Evolutionary conservation across 2,329 filamentous ascomycete genomes (phyloP).

Genomic region (Aureobasidium lini): DNA sequence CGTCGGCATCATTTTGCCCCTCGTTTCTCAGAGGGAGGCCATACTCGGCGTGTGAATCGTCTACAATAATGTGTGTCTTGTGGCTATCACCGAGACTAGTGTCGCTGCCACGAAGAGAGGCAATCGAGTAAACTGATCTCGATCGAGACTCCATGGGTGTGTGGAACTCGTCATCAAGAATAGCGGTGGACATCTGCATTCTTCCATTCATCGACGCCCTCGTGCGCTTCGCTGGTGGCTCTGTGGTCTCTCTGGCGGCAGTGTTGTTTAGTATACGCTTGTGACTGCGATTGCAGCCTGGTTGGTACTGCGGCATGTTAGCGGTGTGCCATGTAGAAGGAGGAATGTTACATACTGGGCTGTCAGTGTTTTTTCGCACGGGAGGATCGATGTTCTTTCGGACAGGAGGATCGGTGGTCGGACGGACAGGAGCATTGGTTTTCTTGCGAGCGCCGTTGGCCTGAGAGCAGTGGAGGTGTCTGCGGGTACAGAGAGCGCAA

Average conservation of each 20-base stretch:
- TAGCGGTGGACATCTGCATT: background rate
- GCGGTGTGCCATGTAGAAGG: background rate
- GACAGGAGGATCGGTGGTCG: background rate
- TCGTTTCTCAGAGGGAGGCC: too few species aligned
- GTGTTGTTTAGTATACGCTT: background rate
- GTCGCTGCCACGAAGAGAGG: background rate
- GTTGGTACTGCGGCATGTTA: background rate
- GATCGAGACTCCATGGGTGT: background rate
- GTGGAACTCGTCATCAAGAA: background rate
- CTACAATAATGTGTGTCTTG: background rate
- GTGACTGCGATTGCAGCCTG: background rate
- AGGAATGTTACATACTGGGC: too few species aligned
- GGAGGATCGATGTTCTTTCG: background rate
- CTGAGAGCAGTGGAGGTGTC: background rate
- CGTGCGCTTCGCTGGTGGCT: background rate
- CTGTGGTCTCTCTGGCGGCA: background rate
- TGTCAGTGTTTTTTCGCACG: background rate
- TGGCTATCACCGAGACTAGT: background rate
- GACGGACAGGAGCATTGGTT: background rate
- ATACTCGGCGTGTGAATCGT: too few species aligned
- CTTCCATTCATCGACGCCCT: background rate
- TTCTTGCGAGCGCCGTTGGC: background rate
- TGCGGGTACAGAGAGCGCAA: background rate
- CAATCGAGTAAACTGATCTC: background rate
- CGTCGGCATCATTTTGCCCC: too few species aligned